Evolutionary conservation across 2,329 filamentous ascomycete genomes (phyloP), one percentile per base, ranked within the genome.

Genomic region (Tolypocladium ovalisporum): DNA sequence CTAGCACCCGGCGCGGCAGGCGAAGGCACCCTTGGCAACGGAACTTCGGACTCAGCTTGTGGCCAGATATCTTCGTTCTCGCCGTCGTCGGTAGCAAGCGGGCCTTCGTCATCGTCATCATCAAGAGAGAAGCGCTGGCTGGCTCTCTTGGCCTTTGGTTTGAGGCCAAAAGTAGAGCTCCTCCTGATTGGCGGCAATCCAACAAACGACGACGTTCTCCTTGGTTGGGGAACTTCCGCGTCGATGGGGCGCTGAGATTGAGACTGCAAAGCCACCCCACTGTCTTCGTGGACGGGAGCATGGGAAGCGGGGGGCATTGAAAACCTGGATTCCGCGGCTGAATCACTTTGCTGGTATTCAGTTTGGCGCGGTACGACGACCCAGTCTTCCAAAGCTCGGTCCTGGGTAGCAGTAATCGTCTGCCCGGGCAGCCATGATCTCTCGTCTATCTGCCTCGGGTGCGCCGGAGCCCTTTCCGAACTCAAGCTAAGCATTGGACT

Each of bases 131-230:
- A 65, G 32, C 65, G 66, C 52, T 68, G 69, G 13, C 64, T 64
- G 10, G 70, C 71, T 57, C 70, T 73, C 56, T 65, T 69, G 39
- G 67, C 67, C 57, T 64, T 68, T 36, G 67, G 62, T 27, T 62
- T 67, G 22, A 79, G 62, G 22, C 78, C 78, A 66, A 86, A 81
- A 4, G 79, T 81, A 19, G 83, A 85, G 17, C 75, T 77, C 36
- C 81, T 75, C 52, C 81, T 76, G 58, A 86, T 83, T 1, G 80
- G 81, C 3, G 83, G 83, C 40, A 86, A 67, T 1, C 80, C 80
- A 27, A 78, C 71, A 60, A 85, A 85, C 1, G 80, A 82, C 1
- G 77, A 72, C 13, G 75, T 70, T 36, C 77, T 73, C 42, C n/a
- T n/a, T n/a, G n/a, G n/a, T n/a, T 74, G 69, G 39, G 74, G 70